A percentile compares a stretch with the other conserved stretches of the same genome.
Evolutionary conservation across 2,329 filamentous ascomycete genomes (phyloP).

Genomic region (Rhytidhysteron rufulum): DNA sequence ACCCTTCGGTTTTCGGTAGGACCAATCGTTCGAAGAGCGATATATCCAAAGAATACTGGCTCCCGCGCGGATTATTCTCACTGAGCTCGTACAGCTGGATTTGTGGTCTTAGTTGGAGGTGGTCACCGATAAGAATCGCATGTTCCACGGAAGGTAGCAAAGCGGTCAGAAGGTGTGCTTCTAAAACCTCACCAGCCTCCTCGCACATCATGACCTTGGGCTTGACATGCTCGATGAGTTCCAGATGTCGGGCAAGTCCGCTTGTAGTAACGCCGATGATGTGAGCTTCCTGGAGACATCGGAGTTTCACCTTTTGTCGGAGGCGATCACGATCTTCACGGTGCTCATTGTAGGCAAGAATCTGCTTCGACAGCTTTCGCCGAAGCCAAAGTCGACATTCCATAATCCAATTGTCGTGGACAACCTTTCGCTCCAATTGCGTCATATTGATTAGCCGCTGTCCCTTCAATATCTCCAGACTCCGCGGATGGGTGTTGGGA

Average conservation of each 20-base stretch:
- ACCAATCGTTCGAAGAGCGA: slow-evolving; percentile 59
- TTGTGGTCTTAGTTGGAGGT: slow-evolving; percentile 56
- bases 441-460: slow-evolving; percentile 2
- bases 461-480: not conserved
- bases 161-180: slow-evolving; percentile 57
- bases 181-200: slow-evolving; percentile 64
- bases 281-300: slow-evolving; percentile 37
- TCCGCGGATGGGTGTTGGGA: not conserved
- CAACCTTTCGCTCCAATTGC: slow-evolving; percentile 4
- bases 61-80: slow-evolving; percentile 44
- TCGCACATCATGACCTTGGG: slow-evolving; percentile 59
- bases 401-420: slow-evolving; percentile 9
- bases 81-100: slow-evolving; percentile 52
- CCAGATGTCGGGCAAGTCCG: slow-evolving; percentile 51
- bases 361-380: slow-evolving; percentile 12
- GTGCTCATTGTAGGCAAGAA: slow-evolving; percentile 11
- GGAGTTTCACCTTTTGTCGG: slow-evolving; percentile 26
- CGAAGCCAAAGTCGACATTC: slow-evolving; percentile 3
- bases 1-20: slow-evolving; percentile 1
- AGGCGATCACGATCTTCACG: slow-evolving; percentile 14
- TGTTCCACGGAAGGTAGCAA: slow-evolving; percentile 58
- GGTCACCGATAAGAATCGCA: slow-evolving; percentile 59
- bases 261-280: slow-evolving; percentile 58
- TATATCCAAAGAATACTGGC: slow-evolving; percentile 52
- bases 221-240: slow-evolving; percentile 44